Evolutionary conservation across 148 eudicot genomes (phyloP), one percentile per base, ranked within the genome.

Genomic region (Persicaria maculosa): DNA sequence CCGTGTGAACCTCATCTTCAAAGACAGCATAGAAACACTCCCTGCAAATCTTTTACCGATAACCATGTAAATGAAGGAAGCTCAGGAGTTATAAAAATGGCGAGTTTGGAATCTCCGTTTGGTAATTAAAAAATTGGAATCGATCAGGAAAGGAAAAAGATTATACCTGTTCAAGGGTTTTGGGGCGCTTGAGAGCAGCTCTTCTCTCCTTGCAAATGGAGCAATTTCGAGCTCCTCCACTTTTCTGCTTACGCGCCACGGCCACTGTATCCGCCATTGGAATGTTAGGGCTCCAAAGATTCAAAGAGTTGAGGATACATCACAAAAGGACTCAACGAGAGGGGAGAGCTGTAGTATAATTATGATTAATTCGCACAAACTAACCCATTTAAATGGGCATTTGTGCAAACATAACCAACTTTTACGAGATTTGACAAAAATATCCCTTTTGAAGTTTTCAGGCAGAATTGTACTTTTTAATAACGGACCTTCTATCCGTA

Each of bases 21-120:
- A 94, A 91, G 65, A 87, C 97, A 8, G 71, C 83, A 77, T 88
- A 94, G 79, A 91, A 94, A 69, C 98, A 94, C 74, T 91, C 97
- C 88, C 86, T 94, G 84, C 98, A 94, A 71, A 91, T 91, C 98
- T 94, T 84, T 14, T 75, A 47, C 70, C 15, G 15, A 69, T 6
- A 36, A 25, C 7, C n/a, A 47, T 44, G 59, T 47, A 64, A 75
- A 76, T 15, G 12, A 14, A 16, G 19, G 54, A 11, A 53, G 36
- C 31, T 71, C 52, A 9, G 73, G 14, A 46, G 45, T 71, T 10
- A 1, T 3, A 45, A 19, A 47, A 36, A 15, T 65, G 70, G 73
- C 31, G 9, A 47, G 73, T 20, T 46, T 47, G 36, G 40, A 46
- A 45, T 31, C 40, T 31, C 36, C 7, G 40, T 6, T 45, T 45